Evolutionary conservation across 257 asterid species (phyloP), one percentile per base, ranked within the genome.

Genomic region (Przewalskia tangutica): DNA sequence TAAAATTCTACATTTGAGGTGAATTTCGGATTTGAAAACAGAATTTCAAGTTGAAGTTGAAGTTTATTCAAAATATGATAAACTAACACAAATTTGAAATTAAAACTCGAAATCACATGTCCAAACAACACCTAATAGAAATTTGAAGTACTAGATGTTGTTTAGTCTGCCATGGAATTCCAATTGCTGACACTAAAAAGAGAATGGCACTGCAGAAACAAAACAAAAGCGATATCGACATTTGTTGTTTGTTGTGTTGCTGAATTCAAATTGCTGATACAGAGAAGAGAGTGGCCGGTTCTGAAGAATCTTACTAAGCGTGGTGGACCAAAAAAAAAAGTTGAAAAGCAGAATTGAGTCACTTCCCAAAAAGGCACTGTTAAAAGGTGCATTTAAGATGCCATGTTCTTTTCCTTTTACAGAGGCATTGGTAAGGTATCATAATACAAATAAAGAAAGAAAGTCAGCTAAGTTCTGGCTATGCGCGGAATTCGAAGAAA

Each of bases 391-490:
- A 27, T 1, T 27, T 27, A 27, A 27, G 81, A 89, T 85, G 92
- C 89, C 84, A 68, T 79, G 59, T 81, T 79, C 67, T 88, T 89
- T 82, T 77, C 66, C 67, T 87, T 89, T 89, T 88, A 77, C 90
- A 86, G 86, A 82, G 67, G 59, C 88, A 84, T 88, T 84, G 82
- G 75, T 18, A 62, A 73, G 59, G 44, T 71, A 73, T 48, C 44
- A 73, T 73, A 20, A 73, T 73, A 27, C 60, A 1, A 27, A 27
- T 27, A 27, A 27, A 27, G 1, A 27, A 27, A 27, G 1, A 0
- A 27, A 2, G 1, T 0, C 32, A 2, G 32, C 1, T 27, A 27
- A 27, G 1, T 2, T 27, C 1, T 27, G 1, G 32, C 32, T 27
- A 0, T 27, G 32, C 32, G 32, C 32, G 32, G 1, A 27, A 27